Evolutionary conservation across 306 rosid genomes (phyloP), one percentile per base, ranked within the genome.

Genomic region (Morella rubra): DNA sequence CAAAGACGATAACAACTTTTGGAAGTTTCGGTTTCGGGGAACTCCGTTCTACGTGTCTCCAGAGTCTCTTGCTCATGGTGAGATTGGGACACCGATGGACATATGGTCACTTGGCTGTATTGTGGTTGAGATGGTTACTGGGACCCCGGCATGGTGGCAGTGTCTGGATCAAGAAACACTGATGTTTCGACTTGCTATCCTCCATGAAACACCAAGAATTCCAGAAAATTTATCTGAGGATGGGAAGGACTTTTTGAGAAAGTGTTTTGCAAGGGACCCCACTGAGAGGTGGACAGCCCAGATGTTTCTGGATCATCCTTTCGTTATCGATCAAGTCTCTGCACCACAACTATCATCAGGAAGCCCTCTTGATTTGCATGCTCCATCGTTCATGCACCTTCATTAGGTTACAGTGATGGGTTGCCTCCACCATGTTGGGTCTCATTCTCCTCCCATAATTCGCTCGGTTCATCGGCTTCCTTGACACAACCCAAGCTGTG

Each of bases 251-350:
- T 75, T 75, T 7, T 7, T 75, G 58, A 64, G 61, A 15, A 75
- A 75, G 19, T 75, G 78, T 75, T 47, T 75, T n/a, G 60, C 41
- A 5, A 49, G 7, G 19, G 41, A 75, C 3, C 78, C 71, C 1
- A 10, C 8, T 0, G 1, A 40, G 8, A 74, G 78, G 67, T 75
- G 62, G 71, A 75, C 72, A 0, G 72, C 61, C 40, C 6, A 51
- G 24, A 46, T 75, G 61, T 72, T 75, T 49, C 61, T 75, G 13
- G 8, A 59, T 15, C 77, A 74, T 59, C 70, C 69, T 74, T 74
- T 74, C 54, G 19, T 55, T 73, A 5, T 10, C 10, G 7, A 7
- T 27, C 32, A 27, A 27, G 32, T 27, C 32, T 27, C 32, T 27
- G 32, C 32, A 27, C 32, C 1, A 27, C 32, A 27, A 27, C 32